Conservation (phyloP, 306 rosid species). For the Clitoria ternatea region DNA sequence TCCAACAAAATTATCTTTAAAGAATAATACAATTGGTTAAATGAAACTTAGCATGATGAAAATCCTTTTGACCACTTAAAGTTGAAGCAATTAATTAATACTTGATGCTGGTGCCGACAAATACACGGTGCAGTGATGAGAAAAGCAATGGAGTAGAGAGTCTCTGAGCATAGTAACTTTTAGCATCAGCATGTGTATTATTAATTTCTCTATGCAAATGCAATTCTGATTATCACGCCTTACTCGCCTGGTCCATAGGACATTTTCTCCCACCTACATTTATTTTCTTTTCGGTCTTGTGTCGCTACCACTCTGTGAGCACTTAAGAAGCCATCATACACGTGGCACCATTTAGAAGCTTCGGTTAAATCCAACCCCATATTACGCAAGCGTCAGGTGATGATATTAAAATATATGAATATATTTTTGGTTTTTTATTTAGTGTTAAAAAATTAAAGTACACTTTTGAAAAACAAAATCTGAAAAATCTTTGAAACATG, state of each 20-base stretch:
- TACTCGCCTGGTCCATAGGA: background rate
- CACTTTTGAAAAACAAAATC: too few species aligned
- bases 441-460: too few species aligned
- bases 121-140: background rate
- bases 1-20: too few species aligned
- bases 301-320: slow-evolving; percentile 9
- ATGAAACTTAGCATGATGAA: too few species aligned
- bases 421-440: too few species aligned
- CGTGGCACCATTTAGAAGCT: background rate
- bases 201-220: too few species aligned
- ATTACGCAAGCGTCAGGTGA: too few species aligned
- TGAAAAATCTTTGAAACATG: too few species aligned
- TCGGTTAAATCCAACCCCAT: background rate
- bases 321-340: background rate
- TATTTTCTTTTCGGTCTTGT: background rate
- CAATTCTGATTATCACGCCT: too few species aligned
- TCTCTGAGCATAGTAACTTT: background rate
- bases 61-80: background rate
- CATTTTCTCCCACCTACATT: background rate
- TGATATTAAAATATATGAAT: too few species aligned
- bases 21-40: too few species aligned
- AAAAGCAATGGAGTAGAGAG: background rate
- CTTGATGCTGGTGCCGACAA: background rate
- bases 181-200: slow-evolving; percentile 10
- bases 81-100: background rate